Conservation (phyloP, 768 basidiomycete species). For the Mrakia blollopis region DNA sequence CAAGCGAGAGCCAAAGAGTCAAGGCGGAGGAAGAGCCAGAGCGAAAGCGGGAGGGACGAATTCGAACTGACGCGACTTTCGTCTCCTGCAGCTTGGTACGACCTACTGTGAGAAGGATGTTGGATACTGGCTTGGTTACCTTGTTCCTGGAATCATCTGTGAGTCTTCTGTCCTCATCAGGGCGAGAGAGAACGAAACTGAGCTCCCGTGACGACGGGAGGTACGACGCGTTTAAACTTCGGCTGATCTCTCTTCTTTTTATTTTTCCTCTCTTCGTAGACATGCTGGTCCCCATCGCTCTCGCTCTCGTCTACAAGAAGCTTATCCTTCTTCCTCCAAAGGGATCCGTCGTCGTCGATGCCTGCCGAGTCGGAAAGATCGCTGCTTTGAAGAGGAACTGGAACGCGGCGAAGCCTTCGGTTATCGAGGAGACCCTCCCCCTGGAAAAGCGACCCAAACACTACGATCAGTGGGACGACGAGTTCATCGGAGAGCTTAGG, state of each 20-base stretch:
- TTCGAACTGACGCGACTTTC: background rate
- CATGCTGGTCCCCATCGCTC: constrained; percentile 41
- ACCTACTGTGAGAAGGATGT: constrained; percentile 41
- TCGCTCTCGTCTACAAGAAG: constrained; percentile 36
- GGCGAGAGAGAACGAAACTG: background rate
- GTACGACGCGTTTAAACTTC: background rate
- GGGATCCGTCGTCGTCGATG: constrained; percentile 43
- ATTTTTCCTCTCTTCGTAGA: constrained; percentile 27
- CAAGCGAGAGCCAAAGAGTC: no score
- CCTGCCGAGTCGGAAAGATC: constrained; percentile 19
- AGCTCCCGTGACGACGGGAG: no score
- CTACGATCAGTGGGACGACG: constrained; percentile 41
- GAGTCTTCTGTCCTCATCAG: background rate
- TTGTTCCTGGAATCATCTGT: constrained; percentile 41
- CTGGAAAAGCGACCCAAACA: background rate
- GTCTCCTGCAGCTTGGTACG: constrained; percentile 35
- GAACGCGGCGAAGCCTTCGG: constrained; percentile 41
- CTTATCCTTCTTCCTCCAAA: constrained; percentile 37
- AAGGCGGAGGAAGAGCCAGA: background rate
- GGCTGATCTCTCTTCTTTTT: background rate
- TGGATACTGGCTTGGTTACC: constrained; percentile 45
- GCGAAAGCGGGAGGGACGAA: background rate
- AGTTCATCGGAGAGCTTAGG: constrained; percentile 42
- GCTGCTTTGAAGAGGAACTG: constrained; percentile 39
- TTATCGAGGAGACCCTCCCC: constrained; percentile 31